Percentiles rank a stretch among this genome's conserved stretches.
Conservation (phyloP, 495 filamentous ascomycete genomes). For the Penicillium steckii region DNA sequence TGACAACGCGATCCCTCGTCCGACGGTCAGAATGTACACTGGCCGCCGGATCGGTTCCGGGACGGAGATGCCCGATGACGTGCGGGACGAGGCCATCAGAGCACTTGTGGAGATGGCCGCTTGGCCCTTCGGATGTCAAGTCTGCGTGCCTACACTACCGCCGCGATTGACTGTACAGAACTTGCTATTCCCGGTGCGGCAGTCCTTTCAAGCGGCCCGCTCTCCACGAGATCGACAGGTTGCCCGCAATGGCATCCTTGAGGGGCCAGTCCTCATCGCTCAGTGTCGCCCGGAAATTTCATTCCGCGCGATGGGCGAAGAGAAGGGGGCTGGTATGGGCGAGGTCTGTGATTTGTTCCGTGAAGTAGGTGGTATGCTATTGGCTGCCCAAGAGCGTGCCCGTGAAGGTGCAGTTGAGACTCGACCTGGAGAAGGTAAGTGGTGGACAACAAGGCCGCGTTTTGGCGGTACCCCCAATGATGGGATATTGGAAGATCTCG, state of each 20-base stretch:
- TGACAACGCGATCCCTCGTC: constrained; percentile 5
- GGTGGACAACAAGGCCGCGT: constrained; percentile 73
- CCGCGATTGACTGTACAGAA: constrained; percentile 59
- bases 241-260: constrained; percentile 70
- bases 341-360: constrained; percentile 67
- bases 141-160: constrained; percentile 58
- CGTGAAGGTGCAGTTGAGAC: constrained; percentile 66
- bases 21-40: constrained; percentile 36
- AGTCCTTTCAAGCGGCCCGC: constrained; percentile 61
- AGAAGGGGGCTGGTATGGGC: constrained; percentile 46
- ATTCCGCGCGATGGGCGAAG: constrained; percentile 42
- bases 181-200: constrained; percentile 51
- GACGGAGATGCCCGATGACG: constrained; percentile 70
- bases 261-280: constrained; percentile 66
- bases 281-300: constrained; percentile 58
- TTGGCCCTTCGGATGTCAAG: constrained; percentile 78
- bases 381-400: constrained; percentile 79
- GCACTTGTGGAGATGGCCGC: constrained; percentile 75
- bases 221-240: constrained; percentile 63
- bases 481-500: constrained; percentile 55
- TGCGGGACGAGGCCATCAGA: constrained; percentile 66
- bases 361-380: constrained; percentile 70
- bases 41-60: constrained; percentile 62
- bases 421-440: constrained; percentile 69
- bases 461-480: constrained; percentile 76